Evolutionary conservation across 2,329 filamentous ascomycete genomes (phyloP).

Genomic region (Aspergillus terreus): DNA sequence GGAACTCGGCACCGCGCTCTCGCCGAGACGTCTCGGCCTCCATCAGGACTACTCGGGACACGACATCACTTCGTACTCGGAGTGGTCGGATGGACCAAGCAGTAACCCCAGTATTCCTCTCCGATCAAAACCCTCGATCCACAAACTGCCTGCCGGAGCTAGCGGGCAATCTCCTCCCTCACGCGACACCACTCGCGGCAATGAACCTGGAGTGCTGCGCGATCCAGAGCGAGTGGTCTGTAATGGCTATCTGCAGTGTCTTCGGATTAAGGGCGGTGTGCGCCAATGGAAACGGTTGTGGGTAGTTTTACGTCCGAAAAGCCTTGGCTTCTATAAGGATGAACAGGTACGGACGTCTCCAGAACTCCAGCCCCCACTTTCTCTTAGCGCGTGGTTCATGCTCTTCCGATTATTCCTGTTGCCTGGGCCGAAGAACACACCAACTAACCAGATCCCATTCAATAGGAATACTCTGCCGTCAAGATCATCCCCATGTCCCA

Average conservation of each 20-base stretch:
- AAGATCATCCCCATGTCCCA: slow-evolving; percentile 74
- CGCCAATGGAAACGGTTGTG: slow-evolving; percentile 93
- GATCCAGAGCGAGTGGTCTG: slow-evolving; percentile 88
- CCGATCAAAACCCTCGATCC: slow-evolving; percentile 26
- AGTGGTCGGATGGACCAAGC: slow-evolving; percentile 66
- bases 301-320: slow-evolving; percentile 82
- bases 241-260: slow-evolving; percentile 83
- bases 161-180: slow-evolving; percentile 30
- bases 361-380: background rate
- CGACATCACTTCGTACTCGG: slow-evolving; percentile 74
- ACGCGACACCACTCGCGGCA: slow-evolving; percentile 62
- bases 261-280: slow-evolving; percentile 75
- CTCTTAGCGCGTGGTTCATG: background rate
- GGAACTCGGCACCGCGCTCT: slow-evolving; percentile 28
- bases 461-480: slow-evolving; percentile 76
- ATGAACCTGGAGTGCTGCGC: slow-evolving; percentile 51
- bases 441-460: background rate
- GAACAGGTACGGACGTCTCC: slow-evolving; percentile 47
- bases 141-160: slow-evolving; percentile 27
- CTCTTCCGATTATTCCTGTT: background rate
- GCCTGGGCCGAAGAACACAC: background rate
- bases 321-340: slow-evolving; percentile 88
- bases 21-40: slow-evolving; percentile 28
- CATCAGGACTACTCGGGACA: slow-evolving; percentile 59
- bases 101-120: slow-evolving; percentile 23